Evolutionary conservation across 148 eudicot species (phyloP), one percentile per base, ranked within the genome.

Genomic region (Diospyros lotus): DNA sequence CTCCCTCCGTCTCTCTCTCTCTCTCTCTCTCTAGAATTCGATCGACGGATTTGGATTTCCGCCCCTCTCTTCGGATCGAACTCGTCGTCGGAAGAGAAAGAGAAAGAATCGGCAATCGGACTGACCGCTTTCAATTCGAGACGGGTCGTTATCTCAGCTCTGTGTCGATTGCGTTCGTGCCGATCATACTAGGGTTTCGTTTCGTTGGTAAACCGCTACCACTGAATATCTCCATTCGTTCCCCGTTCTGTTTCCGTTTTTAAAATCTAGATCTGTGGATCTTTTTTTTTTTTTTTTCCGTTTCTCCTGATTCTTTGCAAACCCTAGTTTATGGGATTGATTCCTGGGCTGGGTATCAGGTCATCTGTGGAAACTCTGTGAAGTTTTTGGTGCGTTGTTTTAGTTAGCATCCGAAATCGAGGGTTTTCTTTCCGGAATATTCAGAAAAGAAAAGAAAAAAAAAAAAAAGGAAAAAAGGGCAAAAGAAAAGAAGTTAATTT

Each of bases 371-470:
- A 84, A 82, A 83, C 89, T 86, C 96, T 12, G 84, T 90, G 96
- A 91, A 73, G 77, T 91, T 93, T 92, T 89, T 75, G 92, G 84
- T 85, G 94, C 88, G 75, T 82, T 75, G 83, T 89, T 89, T 93
- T 87, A 82, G 81, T 87, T 82, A 79, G 89, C 84, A 88, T 90
- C 87, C 75, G 80, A 88, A 93, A 88, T 91, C 70, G 91, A 91
- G 97, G 91, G 91, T 86, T 81, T 81, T 80, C 81, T 84, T 78
- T 81, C 80, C 68, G 74, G 75, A 40, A 43, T 42, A 28, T 51
- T 50, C 28, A 46, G 38, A 71, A 53, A 75, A 74, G 52, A 53
- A 64, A 71, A 12, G 64, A 18, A 56, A 69, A 74, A 53, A 64
- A 71, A 12, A 68, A 18, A 56, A 69, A 74, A 80, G 78, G 69